These are phyloP conservation scores for Penicillium waksmanii DNA, from an alignment of 495 filamentous ascomycete species.

Conservation along the genomic window DNA sequence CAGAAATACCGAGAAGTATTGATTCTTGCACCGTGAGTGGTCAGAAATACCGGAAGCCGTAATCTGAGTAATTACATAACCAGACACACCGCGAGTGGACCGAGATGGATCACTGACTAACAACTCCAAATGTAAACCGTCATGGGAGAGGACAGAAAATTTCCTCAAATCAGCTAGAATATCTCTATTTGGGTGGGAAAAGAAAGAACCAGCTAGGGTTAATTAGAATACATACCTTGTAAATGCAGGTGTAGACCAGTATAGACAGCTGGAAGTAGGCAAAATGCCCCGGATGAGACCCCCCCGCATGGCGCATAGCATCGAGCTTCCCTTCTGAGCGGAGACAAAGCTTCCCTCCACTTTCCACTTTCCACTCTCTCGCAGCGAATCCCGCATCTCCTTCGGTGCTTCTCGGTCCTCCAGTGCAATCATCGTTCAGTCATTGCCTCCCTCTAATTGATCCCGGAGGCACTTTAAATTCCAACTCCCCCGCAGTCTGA, in stretches of 20 bases:
- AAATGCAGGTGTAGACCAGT: neutral
- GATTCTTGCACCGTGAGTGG: conserved; percentile 4
- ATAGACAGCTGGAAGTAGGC: neutral
- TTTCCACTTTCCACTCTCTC: conserved; percentile 4
- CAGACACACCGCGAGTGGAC: neutral
- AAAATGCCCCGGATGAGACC: conserved; percentile 26
- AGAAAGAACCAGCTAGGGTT: too few species aligned
- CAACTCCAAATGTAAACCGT: neutral
- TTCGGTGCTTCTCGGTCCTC: conserved; percentile 34
- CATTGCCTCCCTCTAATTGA: neutral
- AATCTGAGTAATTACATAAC: conserved; percentile 5
- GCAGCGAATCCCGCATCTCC: neutral
- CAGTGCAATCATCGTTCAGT: conserved; percentile 33
- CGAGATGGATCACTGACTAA: neutral
- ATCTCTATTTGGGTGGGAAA: too few species aligned
- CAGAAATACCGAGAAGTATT: neutral
- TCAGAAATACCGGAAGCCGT: neutral
- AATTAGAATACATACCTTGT: too few species aligned
- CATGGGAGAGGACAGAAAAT: too few species aligned
- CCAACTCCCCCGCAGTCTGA: conserved; percentile 2
- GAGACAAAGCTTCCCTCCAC: conserved; percentile 1
- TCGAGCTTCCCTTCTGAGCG: conserved; percentile 34
- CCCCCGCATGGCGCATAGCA: conserved; percentile 23
- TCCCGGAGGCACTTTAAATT: conserved; percentile 1
- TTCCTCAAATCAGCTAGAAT: too few species aligned